phyloP scores from a whole-genome alignment of 768 basidiomycete genomes.

The Rubroboletus satanas region DNA sequence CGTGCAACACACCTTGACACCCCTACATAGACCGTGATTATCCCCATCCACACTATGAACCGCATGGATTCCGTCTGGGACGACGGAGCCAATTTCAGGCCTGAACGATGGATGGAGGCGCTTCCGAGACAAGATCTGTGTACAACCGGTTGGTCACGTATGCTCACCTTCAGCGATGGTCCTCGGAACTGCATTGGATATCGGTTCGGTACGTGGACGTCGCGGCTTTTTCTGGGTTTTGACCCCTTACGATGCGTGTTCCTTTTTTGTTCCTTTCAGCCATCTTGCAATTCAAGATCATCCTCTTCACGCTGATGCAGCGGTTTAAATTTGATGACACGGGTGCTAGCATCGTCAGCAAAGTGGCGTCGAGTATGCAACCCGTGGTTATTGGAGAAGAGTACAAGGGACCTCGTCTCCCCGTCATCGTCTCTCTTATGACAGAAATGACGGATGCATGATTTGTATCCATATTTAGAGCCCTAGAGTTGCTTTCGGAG shows the following conservation, averaged over 20 bases:
- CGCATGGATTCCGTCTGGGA: not conserved
- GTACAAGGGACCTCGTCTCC: not conserved
- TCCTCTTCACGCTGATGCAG: not conserved
- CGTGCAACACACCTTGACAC: not conserved
- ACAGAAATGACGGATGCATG: not conserved
- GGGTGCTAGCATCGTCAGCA: not conserved
- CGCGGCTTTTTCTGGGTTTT: not conserved
- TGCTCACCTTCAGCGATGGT: slow-evolving; percentile 6
- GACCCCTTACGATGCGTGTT: not conserved
- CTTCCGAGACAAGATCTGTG: slow-evolving; percentile 2
- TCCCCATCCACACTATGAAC: slow-evolving; percentile 2
- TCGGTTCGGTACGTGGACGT: not conserved
- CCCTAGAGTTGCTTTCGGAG: not conserved
- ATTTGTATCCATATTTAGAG: not conserved
- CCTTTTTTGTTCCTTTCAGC: not conserved
- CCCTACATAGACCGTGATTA: not conserved
- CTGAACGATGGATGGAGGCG: slow-evolving; percentile 1
- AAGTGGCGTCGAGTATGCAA: slow-evolving; percentile 8
- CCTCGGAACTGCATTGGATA: slow-evolving; percentile 7
- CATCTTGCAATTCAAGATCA: slow-evolving; percentile 6
- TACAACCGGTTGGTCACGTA: slow-evolving; percentile 3
- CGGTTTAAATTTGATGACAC: slow-evolving; percentile 1
- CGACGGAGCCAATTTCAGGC: not conserved
- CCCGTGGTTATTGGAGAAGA: slow-evolving; percentile 7
- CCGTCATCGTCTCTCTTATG: not conserved